Evolutionary conservation across 805 yeast species (phyloP), one percentile per base, ranked within the genome.

Genomic region (Cyberlindnera suaveolens): DNA sequence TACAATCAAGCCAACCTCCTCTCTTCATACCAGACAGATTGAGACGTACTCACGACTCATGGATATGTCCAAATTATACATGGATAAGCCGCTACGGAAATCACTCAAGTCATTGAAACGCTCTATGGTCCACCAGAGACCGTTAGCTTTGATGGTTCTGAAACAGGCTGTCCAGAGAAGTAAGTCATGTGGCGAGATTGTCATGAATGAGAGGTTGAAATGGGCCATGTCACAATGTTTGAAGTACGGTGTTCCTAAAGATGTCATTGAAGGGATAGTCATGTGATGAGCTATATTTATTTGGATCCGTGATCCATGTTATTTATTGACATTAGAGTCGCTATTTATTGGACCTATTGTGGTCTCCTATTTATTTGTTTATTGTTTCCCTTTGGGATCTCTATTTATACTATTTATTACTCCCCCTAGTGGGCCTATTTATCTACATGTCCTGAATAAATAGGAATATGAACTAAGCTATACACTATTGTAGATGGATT

Each of bases 221-320:
- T 48, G 46, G 44, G 51, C 47, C 10, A 16, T 42, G 9, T 20
- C 42, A 1, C 46, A 48, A 18, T 48, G 51, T 37, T 29, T 29
- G 17, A 31, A 18, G 27, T 45, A 43, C 17, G 40, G 39, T 6
- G 51, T 48, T 6, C 45, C 48, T 10, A 40, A 41, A 38, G 33
- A 38, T 5, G 44, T 45, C 10, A 26, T 48, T 13, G 37, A 30
- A 11, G 42, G 41, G 2, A 15, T 45, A 23, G 27, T 9, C 19
- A 31, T 48, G 34, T 39, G 43, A 15, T 42, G 37, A 42, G 6
- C 10, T 19, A 19, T 23, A 14, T 16, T 32, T 27, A 14, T 31
- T 26, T 23, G 27, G 27, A 23, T 23, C 27, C 6, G 13, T 10
- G 27, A 23, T 23, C 27, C 27, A 9, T 23, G 27, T 23, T 23